Evolutionary conservation across 441 rosid species (phyloP), one percentile per base, ranked within the genome.

Genomic region (Gossypium trilobum): DNA sequence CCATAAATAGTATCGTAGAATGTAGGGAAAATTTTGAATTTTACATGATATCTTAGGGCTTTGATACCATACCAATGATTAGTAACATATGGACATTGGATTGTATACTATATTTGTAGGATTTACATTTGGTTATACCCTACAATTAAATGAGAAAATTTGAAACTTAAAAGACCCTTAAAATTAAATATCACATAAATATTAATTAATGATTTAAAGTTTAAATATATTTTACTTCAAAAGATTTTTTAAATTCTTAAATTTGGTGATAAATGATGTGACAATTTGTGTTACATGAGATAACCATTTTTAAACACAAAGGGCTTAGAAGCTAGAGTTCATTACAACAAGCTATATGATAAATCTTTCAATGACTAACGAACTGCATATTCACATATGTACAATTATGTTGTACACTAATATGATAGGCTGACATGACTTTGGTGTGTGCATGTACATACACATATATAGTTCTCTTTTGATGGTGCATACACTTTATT

Each of bases 401-500:
- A 39, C 9, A 19, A 31, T 60, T 2, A 14, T 31, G 14, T 8
- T 64, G 31, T 64, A 39, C 17, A 20, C 6, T 19, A 19, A 4
- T 14, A 50, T 25, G 4, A 50, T 25, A 50, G 25, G 58, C 71
- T 67, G 71, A 25, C 58, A 16, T 8, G 44, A 68, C 4, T 1
- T 27, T 3, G 44, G 2, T 5, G 7, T 13, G 9, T 56, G 46
- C 46, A 9, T 39, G 46, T 39, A 9, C 46, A 9, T 57, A 23
- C n/a, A 22, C 25, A 25, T 13, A 27, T 13, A 44, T 22, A 1
- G 25, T 22, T 66, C n/a, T 14, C 55, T 56, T 77, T 50, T 13
- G 68, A 63, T 19, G 39, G 1, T 42, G 66, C 9, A 23, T 36
- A 3, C 4, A 42, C 78, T 78, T 75, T 82, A 75, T 73, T 69